phyloP scores from a whole-genome alignment of 306 rosid genomes.

The Mimosa bimucronata region DNA sequence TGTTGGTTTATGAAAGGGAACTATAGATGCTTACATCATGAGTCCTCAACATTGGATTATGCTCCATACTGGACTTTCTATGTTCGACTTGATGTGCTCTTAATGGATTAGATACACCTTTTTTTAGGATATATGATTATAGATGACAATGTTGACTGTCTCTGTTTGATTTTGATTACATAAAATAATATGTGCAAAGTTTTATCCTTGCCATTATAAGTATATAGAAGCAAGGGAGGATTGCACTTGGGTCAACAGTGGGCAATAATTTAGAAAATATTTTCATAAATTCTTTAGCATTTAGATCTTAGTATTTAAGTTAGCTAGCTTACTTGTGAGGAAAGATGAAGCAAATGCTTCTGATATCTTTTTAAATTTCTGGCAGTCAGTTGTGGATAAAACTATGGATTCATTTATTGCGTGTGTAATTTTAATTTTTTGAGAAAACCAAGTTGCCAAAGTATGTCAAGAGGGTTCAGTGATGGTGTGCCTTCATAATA shows the following conservation, averaged over 20 bases:
- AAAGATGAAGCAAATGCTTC: background rate
- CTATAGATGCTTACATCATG: background rate
- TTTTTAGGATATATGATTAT: background rate
- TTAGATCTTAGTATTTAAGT: background rate
- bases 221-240: background rate
- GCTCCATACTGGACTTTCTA: background rate
- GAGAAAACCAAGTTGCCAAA: background rate
- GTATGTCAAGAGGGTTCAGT: background rate
- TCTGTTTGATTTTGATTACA: slow-evolving; percentile 11
- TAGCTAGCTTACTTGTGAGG: background rate
- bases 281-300: background rate
- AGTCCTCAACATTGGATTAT: slow-evolving; percentile 19
- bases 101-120: background rate
- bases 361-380: background rate
- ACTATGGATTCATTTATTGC: background rate
- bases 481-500: background rate
- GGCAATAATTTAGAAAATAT: background rate
- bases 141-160: background rate
- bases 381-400: background rate
- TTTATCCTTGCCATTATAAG: slow-evolving; percentile 5
- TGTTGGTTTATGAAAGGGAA: background rate
- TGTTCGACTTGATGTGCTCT: background rate
- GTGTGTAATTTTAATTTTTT: background rate
- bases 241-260: background rate
- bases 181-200: background rate